A percentile compares a stretch with the other conserved stretches of the same genome.
Evolutionary conservation across 257 asterid genomes (phyloP).

Genomic region (Capsicum baccatum): DNA sequence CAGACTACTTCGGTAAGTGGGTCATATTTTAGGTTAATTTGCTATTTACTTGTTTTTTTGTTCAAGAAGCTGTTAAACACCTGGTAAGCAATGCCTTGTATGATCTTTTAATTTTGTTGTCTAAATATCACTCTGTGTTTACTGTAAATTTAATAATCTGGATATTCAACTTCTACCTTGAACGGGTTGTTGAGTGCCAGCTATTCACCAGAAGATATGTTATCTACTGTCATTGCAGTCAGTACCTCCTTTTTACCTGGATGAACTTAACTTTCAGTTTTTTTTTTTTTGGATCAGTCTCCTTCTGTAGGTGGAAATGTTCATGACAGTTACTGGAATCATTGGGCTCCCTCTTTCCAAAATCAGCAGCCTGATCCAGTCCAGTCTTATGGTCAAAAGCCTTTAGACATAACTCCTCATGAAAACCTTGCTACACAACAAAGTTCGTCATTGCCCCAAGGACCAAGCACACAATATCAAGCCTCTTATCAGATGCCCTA

Average conservation of each 20-base stretch:
- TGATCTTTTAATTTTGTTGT: neutral
- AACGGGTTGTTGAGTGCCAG: neutral
- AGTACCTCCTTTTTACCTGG: neutral
- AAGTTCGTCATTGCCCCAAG: slow-evolving; percentile 57
- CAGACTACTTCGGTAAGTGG: neutral
- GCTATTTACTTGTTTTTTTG: slow-evolving; percentile 12
- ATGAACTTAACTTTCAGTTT: slow-evolving; percentile 34
- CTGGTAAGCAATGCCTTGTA: slow-evolving; percentile 7
- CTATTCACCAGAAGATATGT: slow-evolving; percentile 18
- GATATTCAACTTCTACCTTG: slow-evolving; percentile 22
- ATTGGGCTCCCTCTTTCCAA: slow-evolving; percentile 61
- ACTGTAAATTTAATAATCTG: neutral
- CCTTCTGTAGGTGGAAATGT: slow-evolving; percentile 55
- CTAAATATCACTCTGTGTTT: neutral
- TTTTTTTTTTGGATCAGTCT: slow-evolving; percentile 70
- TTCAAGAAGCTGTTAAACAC: slow-evolving; percentile 10
- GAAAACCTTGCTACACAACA: slow-evolving; percentile 62
- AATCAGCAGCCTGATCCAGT: slow-evolving; percentile 55
- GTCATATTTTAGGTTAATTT: neutral
- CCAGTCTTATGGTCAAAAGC: slow-evolving; percentile 58
- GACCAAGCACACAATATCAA: slow-evolving; percentile 51
- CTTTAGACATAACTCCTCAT: slow-evolving; percentile 48
- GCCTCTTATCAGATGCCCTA: slow-evolving; percentile 65
- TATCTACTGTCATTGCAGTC: slow-evolving; percentile 27
- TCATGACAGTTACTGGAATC: slow-evolving; percentile 72